phyloP scores from a whole-genome alignment of 2,329 filamentous ascomycete genomes.

The Triangularia setosa region DNA sequence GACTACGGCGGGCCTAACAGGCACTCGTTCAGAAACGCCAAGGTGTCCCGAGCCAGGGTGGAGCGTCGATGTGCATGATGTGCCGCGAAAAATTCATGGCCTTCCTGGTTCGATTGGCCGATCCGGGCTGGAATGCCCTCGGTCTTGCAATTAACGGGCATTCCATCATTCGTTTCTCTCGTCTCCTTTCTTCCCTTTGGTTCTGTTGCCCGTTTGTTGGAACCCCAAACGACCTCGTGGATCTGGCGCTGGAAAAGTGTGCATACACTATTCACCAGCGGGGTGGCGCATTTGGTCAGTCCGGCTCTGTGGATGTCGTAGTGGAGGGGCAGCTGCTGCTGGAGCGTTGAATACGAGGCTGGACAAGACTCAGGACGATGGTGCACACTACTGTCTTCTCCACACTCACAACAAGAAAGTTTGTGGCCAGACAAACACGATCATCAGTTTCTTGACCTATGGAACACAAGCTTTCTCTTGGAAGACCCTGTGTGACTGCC shows the following conservation, averaged over 20 bases:
- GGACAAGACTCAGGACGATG: conserved; percentile 8
- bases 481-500: neutral
- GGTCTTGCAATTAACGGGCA: neutral
- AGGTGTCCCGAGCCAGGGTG: conserved; percentile 7
- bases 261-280: neutral
- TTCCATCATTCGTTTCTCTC: neutral
- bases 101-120: conserved; percentile 14
- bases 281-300: neutral
- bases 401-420: neutral
- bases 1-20: conserved; percentile 15
- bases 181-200: neutral
- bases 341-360: conserved; percentile 20
- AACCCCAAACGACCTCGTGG: neutral
- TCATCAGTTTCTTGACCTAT: neutral
- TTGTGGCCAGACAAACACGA: neutral
- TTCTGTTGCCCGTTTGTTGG: neutral
- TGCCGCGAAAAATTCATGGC: conserved; percentile 24
- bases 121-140: conserved; percentile 23
- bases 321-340: conserved; percentile 8
- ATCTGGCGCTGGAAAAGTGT: neutral
- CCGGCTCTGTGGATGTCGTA: neutral
- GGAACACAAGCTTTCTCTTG: neutral
- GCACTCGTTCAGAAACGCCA: conserved; percentile 14
- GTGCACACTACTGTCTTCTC: neutral
- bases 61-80: conserved; percentile 24